Evolutionary conservation across 2,329 filamentous ascomycete genomes (phyloP), one percentile per base, ranked within the genome.

Genomic region (Geosmithia flava): DNA sequence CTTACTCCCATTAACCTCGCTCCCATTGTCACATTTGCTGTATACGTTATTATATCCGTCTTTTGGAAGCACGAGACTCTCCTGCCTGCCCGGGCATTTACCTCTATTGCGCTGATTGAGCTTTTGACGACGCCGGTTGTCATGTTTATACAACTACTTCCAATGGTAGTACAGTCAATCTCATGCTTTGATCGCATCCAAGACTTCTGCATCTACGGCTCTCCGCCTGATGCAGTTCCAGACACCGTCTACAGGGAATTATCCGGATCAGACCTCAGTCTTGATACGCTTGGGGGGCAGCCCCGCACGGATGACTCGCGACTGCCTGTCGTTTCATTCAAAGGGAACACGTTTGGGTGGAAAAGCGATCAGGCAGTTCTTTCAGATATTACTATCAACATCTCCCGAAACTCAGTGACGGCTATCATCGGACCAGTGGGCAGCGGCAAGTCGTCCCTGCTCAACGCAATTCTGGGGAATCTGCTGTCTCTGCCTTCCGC

Each of bases 331-430:
- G 47, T 57, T 13, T 54, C 49, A 19, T 54, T 52, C 27, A 55
- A 57, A 23, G 55, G 47, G 43, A 58, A 57, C 48, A 55, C 51
- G 19, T 59, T 55, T 47, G 53, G 52, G n/a, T 55, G 8, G 49
- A 52, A 0, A 17, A 44, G 0, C 47, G 52, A 27, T 16, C 20
- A 43, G 57, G 57, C 17, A 2, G 52, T 51, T 23, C 47, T 44
- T 20, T 15, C 19, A 13, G 42, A 44, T 37, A n/a, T 44, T 7
- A 45, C 8, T 23, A 17, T 45, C 7, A 16, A 37, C 2, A 20
- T 45, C 3, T 42, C 40, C 8, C 16, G n/a, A 3, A n/a, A 16
- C 10, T 13, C 23, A n/a, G 19, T 48, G 10, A 48, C 47, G 15
- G 17, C 46, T 13, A 7, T 49, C 13, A 37, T 51, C 10, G 51